These are phyloP conservation scores for Theobroma grandiflorum DNA, from an alignment of 441 rosid species.

Conservation along the genomic window DNA sequence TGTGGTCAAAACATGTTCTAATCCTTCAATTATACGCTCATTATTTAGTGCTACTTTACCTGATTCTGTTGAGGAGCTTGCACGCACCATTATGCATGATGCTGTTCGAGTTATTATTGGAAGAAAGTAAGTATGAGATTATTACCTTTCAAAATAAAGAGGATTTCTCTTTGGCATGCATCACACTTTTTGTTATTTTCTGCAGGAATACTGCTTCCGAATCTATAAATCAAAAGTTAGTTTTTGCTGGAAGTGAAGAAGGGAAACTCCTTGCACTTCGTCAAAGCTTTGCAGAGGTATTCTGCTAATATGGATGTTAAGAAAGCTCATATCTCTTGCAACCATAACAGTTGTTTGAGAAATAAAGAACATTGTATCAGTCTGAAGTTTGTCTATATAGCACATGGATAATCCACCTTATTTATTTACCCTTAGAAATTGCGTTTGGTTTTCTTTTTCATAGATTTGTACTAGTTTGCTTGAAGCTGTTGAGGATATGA, in stretches of 20 bases:
- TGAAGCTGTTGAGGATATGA: not conserved
- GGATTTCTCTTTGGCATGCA: constrained; percentile 5
- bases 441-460: not conserved
- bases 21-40: constrained; percentile 83
- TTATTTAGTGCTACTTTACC: constrained; percentile 98
- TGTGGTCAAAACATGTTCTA: constrained; percentile 93
- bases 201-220: constrained; percentile 88
- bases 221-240: constrained; percentile 83
- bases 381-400: not conserved
- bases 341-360: not conserved
- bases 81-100: constrained; percentile 96
- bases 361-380: not conserved
- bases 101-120: constrained; percentile 94
- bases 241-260: constrained; percentile 93
- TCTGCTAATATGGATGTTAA: constrained; percentile 19
- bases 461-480: constrained; percentile 1
- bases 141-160: not conserved
- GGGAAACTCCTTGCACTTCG: constrained; percentile 93
- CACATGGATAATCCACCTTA: constrained; percentile 1
- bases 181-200: constrained; percentile 27
- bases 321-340: constrained; percentile 17
- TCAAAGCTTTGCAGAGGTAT: constrained; percentile 92
- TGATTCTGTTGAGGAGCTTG: constrained; percentile 92
- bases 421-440: no score
- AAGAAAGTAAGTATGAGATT: constrained; percentile 69